Base-by-base conservation (phyloP, 192 early-diverging fungal genomes). In the Diversispora epigaea region DNA sequence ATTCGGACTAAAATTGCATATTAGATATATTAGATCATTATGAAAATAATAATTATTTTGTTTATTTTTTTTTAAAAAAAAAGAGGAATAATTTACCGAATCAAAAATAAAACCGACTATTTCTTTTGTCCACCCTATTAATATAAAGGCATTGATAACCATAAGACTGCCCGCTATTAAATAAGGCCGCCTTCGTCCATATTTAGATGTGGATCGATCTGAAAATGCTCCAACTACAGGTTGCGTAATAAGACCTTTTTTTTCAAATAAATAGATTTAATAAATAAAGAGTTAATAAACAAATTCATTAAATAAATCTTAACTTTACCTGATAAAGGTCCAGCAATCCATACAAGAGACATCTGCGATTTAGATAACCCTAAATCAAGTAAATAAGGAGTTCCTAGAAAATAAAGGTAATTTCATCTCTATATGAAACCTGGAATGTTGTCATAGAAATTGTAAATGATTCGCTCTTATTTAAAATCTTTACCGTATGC, bases 301-400 rank as follows among this genome's bases (percentile, higher is more conserved):
- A 54, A 19, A 9, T 45, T 50, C 19, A 45, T n/a, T 8, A 45
- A 5, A 70, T 54, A 41, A 6, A 21, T 15, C 3, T 17, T 44
- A 19, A 12, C 40, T 46, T 21, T 85, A 88, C 87, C 93, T 46
- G 91, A 92, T n/a, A 94, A 80, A 49, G 93, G 93, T 7, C 93
- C 93, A 3, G 95, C 95, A 66, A 99, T 84, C 97, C 97, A 99
- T 10, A 99, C 97, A 44, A 98, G 81, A 49, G 95, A 93, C 71
- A 92, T 90, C 46, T 92, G 81, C 12, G 94, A 86, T 79, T 93
- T 92, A 19, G 90, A 85, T 57, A 99, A 77, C 0, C 92, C 94
- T 19, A 99, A 86, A 1, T 90, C 88, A 43, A 93, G 85, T 61
- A 99, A 80, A 75, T 94, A 95, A 17, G 93, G 94, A 19, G 96